Evolutionary conservation across 1,284 basidiomycete species (phyloP), one percentile per base, ranked within the genome.

Genomic region (Psilocybe mexicana): DNA sequence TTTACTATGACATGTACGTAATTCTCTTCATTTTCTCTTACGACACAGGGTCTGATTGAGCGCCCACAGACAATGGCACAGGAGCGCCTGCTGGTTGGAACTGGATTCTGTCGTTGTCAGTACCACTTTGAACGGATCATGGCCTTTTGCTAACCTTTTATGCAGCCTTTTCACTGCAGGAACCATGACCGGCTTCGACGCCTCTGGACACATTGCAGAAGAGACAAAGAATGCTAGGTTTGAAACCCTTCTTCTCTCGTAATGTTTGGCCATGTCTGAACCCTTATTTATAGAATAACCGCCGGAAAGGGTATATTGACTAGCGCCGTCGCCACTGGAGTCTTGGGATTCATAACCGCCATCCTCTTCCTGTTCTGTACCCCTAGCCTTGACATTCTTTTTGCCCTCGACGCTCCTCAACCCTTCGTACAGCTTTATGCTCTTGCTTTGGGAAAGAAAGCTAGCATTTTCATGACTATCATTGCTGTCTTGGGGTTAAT

Each of bases 291-390:
- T 57, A 90, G 90, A 60, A 80, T 93, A 43, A 79, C 87, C 43
- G 90, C 92, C 6, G 89, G 87, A 4, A 87, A 85, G 67, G 93
- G 93, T 1, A 92, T 95, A 61, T 74, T 94, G 40, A 83, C 74
- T 53, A 88, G 89, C 61, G 87, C 86, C 24, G 69, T 92, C 24
- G 86, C 88, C 10, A 92, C 91, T 0, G 92, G 88, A 6, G 69
- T 88, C 23, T 70, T 91, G 28, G 90, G 90, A 1, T 92, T 94
- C 67, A 74, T 81, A 46, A 87, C 90, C 18, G 82, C 84, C 1
- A 90, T 94, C 59, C 76, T 94, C 24, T 94, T 93, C 76, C 73
- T 94, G 26, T 94, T 94, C 73, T 94, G 92, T 74, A 89, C 86
- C 1, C 92, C 93, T 6, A 83, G 88, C 65, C 78, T 93, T 59